Percentiles rank a stretch among this genome's conserved stretches.
Evolutionary conservation across 2,329 filamentous ascomycete species (phyloP).

Genomic region (Cladosporium sp.): DNA sequence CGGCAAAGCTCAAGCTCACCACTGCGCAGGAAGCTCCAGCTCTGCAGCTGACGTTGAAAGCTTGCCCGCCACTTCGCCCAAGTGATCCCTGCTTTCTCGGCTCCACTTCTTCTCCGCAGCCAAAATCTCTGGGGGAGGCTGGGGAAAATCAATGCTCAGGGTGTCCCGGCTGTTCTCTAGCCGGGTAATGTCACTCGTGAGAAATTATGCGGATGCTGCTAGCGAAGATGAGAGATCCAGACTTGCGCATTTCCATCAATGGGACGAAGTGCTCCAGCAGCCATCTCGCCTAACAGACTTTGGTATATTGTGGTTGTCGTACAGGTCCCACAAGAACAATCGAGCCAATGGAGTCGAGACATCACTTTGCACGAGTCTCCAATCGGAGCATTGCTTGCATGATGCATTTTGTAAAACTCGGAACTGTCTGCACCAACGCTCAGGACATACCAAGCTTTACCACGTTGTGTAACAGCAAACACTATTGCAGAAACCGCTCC

Average conservation of each 20-base stretch:
- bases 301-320: not conserved
- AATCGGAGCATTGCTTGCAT: too few relatives aligned
- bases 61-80: not conserved
- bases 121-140: not conserved
- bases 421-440: too few relatives aligned
- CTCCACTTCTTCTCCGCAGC: not conserved
- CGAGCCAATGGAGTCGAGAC: not conserved
- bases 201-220: not conserved
- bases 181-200: not conserved
- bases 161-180: not conserved
- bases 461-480: not conserved
- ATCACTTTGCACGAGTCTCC: too few relatives aligned
- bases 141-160: not conserved
- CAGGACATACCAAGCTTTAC: not conserved
- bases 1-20: not conserved
- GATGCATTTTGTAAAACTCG: too few relatives aligned
- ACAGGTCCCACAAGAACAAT: too few relatives aligned
- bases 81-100: not conserved
- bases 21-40: not conserved
- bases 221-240: not conserved
- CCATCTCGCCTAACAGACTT: not conserved
- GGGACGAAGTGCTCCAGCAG: not conserved
- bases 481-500: not conserved
- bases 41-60: conserved; percentile 2
- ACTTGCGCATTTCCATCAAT: not conserved